Evolutionary conservation across 2,329 filamentous ascomycete species (phyloP), one percentile per base, ranked within the genome.

Genomic region (Proliferodiscus dingleyae): DNA sequence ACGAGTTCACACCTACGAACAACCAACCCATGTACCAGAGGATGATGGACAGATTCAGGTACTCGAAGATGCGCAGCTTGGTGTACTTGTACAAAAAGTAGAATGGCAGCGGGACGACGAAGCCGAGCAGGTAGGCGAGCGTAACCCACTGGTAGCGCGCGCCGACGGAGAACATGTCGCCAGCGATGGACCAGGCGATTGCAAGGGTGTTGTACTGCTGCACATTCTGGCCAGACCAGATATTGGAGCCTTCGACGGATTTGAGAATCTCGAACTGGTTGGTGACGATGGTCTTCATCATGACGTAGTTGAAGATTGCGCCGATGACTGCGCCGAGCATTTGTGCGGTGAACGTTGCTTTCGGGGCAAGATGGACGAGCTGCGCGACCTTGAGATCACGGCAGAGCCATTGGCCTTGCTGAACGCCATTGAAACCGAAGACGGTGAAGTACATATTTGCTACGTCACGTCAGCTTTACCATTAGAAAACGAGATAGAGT

Each of bases 281-380:
- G 2, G 63, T 55, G 3, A 72, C 66, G 45, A 74, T 72, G 15
- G 63, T 51, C 10, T 48, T 47, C 49, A 69, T 70, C 61, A 72
- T 68, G 26, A 69, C 55, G 47, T 66, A 73, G 54, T 74, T 72
- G 49, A 73, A 60, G 7, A 69, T 52, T 1, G 68, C 68, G 1
- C 69, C 70, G 23, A 71, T 55, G 7, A 68, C 30, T 13, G 62
- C 67, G 4, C 70, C 70, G 4, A 63, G 40, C 8, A 71, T 62
- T 45, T 72, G 72, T 7, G 74, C 71, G 64, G 77, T 71, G 64
- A 85, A 85, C 71, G 84, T 81, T 19, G 78, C 81, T 23, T 78
- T 70, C 7, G 80, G 80, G 0, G 81, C 80, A n/a, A 75, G 64
- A 57, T 74, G 74, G 68, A 74, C 72, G 49, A 71, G 70, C 54